These are phyloP conservation scores for Penicillium bovifimosum DNA, from an alignment of 495 filamentous ascomycete species.

Conservation along the genomic window DNA sequence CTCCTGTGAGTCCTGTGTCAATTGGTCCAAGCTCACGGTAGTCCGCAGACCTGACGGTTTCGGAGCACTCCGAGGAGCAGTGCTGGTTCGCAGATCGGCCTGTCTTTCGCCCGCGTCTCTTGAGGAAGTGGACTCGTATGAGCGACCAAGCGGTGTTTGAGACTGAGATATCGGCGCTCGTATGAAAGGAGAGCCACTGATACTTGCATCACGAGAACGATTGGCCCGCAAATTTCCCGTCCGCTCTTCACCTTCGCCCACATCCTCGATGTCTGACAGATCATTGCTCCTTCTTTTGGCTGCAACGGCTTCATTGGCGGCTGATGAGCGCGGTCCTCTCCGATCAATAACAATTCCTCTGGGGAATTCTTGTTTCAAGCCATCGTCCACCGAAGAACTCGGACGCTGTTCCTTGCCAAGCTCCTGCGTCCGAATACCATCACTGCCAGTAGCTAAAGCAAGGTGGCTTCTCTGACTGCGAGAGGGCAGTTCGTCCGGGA, in stretches of 20 bases:
- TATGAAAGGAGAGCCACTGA: constrained; percentile 41
- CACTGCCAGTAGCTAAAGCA: constrained; percentile 6
- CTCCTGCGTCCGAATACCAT: constrained; percentile 6
- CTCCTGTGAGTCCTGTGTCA: constrained; percentile 13
- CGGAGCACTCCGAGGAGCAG: constrained; percentile 9
- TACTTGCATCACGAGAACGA: constrained; percentile 33
- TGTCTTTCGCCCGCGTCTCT: constrained; percentile 29
- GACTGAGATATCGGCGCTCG: constrained; percentile 28
- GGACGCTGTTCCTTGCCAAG: constrained; percentile 7
- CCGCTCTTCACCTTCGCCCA: constrained; percentile 14
- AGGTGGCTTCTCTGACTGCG: constrained; percentile 11
- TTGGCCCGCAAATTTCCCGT: constrained; percentile 20
- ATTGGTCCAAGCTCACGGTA: constrained; percentile 22
- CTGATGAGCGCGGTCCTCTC: constrained; percentile 26
- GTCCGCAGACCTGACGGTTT: constrained; percentile 33
- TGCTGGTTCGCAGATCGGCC: constrained; percentile 14
- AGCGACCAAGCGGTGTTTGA: constrained; percentile 31
- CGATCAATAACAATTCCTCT: constrained; percentile 7
- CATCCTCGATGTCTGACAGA: constrained; percentile 15
- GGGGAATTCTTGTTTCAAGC: constrained; percentile 5
- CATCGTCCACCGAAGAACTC: constrained; percentile 9
- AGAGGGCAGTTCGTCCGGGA: constrained; percentile 11
- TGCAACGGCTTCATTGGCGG: constrained; percentile 12
- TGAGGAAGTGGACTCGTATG: constrained; percentile 26
- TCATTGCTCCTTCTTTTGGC: constrained; percentile 20